These are phyloP conservation scores for Ogataea zsoltii DNA, from an alignment of 805 yeast genomes.

Conservation along the genomic window DNA sequence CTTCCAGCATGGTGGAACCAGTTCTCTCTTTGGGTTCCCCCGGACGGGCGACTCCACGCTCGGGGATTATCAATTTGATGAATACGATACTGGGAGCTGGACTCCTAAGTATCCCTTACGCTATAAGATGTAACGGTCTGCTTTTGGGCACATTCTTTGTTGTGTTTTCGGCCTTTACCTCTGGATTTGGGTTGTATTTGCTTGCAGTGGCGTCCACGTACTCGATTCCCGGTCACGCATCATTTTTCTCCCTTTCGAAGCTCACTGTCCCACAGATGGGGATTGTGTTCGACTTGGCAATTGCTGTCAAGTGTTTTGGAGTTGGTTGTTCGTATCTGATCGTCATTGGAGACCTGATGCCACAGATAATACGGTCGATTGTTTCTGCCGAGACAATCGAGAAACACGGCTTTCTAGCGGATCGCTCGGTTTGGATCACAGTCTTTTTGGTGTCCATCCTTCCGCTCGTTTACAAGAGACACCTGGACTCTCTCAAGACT, in stretches of 20 bases:
- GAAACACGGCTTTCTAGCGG: constrained; percentile 27
- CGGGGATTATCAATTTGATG: constrained; percentile 53
- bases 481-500: constrained; percentile 79
- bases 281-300: constrained; percentile 64
- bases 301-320: constrained; percentile 71
- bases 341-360: constrained; percentile 71
- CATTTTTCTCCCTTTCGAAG: constrained; percentile 64
- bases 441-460: constrained; percentile 51
- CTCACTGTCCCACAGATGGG: constrained; percentile 61
- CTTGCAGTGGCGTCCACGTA: constrained; percentile 60
- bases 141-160: constrained; percentile 43
- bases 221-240: constrained; percentile 59
- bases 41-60: constrained; percentile 36
- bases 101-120: constrained; percentile 70
- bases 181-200: constrained; percentile 60
- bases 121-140: constrained; percentile 53
- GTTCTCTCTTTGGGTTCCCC: constrained; percentile 6
- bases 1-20: constrained; percentile 7
- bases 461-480: constrained; percentile 72
- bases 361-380: constrained; percentile 49
- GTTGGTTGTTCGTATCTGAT: constrained; percentile 68
- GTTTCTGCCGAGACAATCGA: constrained; percentile 19
- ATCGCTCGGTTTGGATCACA: constrained; percentile 63
- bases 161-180: constrained; percentile 44
- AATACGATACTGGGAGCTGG: constrained; percentile 69